Evolutionary conservation across 1,139 yeast genomes (phyloP).

Genomic region (Starmera stellimalicola): DNA sequence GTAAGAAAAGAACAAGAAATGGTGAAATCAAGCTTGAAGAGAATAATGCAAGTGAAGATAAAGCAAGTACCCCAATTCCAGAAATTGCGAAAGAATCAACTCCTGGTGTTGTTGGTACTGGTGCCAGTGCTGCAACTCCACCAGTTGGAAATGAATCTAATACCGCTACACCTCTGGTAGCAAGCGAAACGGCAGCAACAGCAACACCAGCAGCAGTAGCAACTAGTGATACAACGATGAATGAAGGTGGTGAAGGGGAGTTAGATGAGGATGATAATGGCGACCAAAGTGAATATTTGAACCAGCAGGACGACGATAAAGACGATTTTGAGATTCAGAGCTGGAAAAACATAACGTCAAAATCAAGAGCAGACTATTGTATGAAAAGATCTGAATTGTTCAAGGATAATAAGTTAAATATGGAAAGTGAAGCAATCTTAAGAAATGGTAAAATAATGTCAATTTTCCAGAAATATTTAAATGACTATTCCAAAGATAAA

Average conservation of each 20-base stretch:
- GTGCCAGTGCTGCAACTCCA: background rate
- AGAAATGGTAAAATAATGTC: conserved; percentile 54
- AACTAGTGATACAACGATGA: conserved; percentile 11
- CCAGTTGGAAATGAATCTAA: background rate
- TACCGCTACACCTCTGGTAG: conserved; percentile 3
- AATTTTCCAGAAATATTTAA: conserved; percentile 21
- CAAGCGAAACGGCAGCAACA: background rate
- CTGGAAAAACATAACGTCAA: conserved; percentile 77
- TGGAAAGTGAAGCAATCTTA: conserved; percentile 59
- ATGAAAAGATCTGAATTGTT: conserved; percentile 60
- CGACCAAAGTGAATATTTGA: conserved; percentile 22
- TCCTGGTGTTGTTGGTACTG: conserved; percentile 1
- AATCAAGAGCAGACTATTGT: conserved; percentile 69
- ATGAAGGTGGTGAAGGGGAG: conserved; percentile 20
- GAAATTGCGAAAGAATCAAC: conserved; percentile 1
- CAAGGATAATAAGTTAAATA: conserved; percentile 44
- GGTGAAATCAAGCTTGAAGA: conserved; percentile 27
- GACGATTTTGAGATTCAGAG: conserved; percentile 66
- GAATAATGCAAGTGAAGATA: conserved; percentile 11
- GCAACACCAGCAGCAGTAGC: conserved; percentile 1
- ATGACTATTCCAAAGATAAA: conserved; percentile 19
- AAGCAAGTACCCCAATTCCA: conserved; percentile 4
- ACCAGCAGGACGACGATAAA: conserved; percentile 40
- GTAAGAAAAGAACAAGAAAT: conserved; percentile 23
- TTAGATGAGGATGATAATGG: conserved; percentile 15